phyloP scores from a whole-genome alignment of 345 rosid species.

The Euclidium syriacum region DNA sequence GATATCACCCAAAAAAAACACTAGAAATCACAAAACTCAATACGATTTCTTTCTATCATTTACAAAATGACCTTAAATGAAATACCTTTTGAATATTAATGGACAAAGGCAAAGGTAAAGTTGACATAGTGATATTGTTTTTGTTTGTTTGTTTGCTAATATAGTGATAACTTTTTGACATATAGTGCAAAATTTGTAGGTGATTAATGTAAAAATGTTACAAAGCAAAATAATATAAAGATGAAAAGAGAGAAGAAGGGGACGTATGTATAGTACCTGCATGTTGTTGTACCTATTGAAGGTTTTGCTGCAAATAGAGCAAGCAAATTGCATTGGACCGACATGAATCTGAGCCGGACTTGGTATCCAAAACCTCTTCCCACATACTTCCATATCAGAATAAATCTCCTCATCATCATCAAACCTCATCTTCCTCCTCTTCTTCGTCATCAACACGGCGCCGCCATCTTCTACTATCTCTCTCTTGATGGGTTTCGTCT shows the following conservation, averaged over 20 bases:
- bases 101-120: constrained; percentile 30
- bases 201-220: not conserved
- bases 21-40: no score
- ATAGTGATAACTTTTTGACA: not conserved
- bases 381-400: constrained; percentile 24
- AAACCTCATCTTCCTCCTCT: constrained; percentile 19
- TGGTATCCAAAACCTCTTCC: constrained; percentile 71
- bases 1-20: no score
- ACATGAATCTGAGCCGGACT: constrained; percentile 90
- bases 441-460: constrained; percentile 15
- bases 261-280: constrained; percentile 59
- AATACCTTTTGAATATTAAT: not conserved
- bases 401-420: not conserved
- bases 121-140: not conserved
- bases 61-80: not conserved
- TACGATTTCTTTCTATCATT: not conserved
- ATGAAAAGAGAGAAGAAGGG: not conserved
- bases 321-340: constrained; percentile 96
- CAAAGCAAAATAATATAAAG: not conserved
- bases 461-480: constrained; percentile 20
- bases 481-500: constrained; percentile 20
- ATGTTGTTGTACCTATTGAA: constrained; percentile 99
- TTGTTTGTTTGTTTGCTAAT: not conserved
- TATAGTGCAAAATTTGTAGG: constrained; percentile 1
- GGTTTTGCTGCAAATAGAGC: constrained; percentile 95